phyloP scores from a whole-genome alignment of 2,329 filamentous ascomycete genomes.

The Cryphonectria japonica region DNA sequence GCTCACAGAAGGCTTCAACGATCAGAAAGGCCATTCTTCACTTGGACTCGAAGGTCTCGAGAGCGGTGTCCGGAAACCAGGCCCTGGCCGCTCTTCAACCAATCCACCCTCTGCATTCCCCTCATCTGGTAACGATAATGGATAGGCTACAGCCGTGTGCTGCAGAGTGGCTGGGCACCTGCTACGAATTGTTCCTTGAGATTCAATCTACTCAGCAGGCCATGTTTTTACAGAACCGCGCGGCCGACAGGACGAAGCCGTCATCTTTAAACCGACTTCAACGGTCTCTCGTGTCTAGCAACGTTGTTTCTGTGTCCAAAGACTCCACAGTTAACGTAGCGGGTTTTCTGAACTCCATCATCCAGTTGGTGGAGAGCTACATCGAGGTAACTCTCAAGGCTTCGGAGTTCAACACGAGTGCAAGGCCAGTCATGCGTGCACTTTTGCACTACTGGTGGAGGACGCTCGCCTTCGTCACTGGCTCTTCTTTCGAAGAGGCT shows the following conservation, averaged over 20 bases:
- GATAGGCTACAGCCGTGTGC: slow-evolving; percentile 40
- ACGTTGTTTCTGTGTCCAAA: slow-evolving; percentile 59
- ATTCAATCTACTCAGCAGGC: slow-evolving; percentile 47
- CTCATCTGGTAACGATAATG: slow-evolving; percentile 53
- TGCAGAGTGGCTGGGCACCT: slow-evolving; percentile 54
- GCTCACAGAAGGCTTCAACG: slow-evolving; percentile 38
- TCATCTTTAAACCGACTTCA: slow-evolving; percentile 63
- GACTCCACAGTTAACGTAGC: slow-evolving; percentile 63
- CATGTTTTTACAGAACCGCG: slow-evolving; percentile 47
- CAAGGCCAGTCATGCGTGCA: slow-evolving; percentile 41
- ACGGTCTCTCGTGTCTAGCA: slow-evolving; percentile 58
- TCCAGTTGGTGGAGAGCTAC: slow-evolving; percentile 49
- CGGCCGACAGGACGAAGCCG: slow-evolving; percentile 52
- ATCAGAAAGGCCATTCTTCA: slow-evolving; percentile 41
- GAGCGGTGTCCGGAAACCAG: slow-evolving; percentile 27
- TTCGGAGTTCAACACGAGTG: slow-evolving; percentile 37
- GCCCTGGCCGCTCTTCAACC: slow-evolving; percentile 45
- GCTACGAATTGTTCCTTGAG: slow-evolving; percentile 55
- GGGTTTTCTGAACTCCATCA: slow-evolving; percentile 52
- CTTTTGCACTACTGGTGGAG: slow-evolving; percentile 59
- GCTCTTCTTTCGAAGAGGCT: slow-evolving; percentile 60
- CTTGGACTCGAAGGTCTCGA: slow-evolving; percentile 34
- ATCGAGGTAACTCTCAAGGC: slow-evolving; percentile 37
- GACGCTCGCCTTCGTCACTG: slow-evolving; percentile 53
- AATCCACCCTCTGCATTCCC: slow-evolving; percentile 63